A percentile compares a stretch with the other conserved stretches of the same genome.
phyloP scores from a whole-genome alignment of 805 yeast genomes.

The Zygosaccharomyces gambellarensis region DNA sequence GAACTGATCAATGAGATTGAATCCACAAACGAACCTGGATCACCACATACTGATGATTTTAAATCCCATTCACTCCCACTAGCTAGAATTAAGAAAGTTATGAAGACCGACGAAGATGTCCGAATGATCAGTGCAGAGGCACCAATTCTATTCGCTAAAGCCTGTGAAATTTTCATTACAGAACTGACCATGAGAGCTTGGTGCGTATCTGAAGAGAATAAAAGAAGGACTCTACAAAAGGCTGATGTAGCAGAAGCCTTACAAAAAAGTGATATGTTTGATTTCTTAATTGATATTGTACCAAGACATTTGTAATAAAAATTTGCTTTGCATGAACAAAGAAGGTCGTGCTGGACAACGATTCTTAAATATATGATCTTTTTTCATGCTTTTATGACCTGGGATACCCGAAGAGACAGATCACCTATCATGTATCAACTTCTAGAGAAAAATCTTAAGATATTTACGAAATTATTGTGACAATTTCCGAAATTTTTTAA shows the following conservation, averaged over 20 bases:
- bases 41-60: conserved; percentile 71
- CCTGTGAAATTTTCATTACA: conserved; percentile 95
- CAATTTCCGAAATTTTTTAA: neutral
- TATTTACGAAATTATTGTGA: neutral
- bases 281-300: conserved; percentile 90
- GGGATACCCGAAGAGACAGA: neutral
- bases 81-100: conserved; percentile 93
- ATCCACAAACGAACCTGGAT: conserved; percentile 49
- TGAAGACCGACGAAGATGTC: conserved; percentile 97
- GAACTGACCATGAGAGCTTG: conserved; percentile 98
- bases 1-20: conserved; percentile 79
- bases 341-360: neutral
- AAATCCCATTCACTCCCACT: conserved; percentile 91
- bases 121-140: conserved; percentile 98
- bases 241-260: conserved; percentile 94
- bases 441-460: neutral
- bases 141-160: conserved; percentile 94
- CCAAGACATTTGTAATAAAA: conserved; percentile 40
- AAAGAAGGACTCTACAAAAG: conserved; percentile 88
- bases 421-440: neutral
- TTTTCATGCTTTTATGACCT: neutral
- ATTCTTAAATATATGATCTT: neutral
- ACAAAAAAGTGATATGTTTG: conserved; percentile 95
- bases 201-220: conserved; percentile 97
- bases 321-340: neutral